Evolutionary conservation across 768 basidiomycete genomes (phyloP), one percentile per base, ranked within the genome.

Genomic region (Suillus variegatus): DNA sequence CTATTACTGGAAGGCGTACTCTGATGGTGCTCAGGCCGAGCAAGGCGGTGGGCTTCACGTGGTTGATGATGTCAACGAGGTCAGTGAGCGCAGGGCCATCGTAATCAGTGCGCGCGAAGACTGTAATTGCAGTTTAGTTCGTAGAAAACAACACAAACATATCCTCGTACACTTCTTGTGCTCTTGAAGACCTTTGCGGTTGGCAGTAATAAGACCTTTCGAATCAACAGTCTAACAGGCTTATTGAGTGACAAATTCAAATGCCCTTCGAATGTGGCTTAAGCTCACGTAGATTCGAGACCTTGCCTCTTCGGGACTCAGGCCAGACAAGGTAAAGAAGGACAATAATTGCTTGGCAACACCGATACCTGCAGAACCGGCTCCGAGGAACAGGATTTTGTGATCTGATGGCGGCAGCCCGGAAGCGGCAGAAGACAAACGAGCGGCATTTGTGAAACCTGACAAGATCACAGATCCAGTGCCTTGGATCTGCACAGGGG

Each of bases 381-480:
- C 85, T 18, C 86, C 86, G 60, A 86, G 79, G 79, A 88, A 86
- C 56, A 86, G 82, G 75, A 81, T 85, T 74, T 73, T 85, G 75
- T 79, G 86, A 57, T 87, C 86, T 38, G 77, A 73, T 65, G 85
- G 69, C 0, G 79, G 69, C 40, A 69, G 74, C 3, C 80, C 79
- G 38, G 81, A 81, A 22, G 81, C 79, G 18, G 78, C 79, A 55
- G 85, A 84, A 14, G 88, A 80, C 43, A 90, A 79, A 63, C 83
- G 83, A 0, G 89, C 90, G 25, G 92, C 90, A 65, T 90, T 90
- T 66, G 91, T 78, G 76, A 92, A 90, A 6, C 91, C 91, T 62
- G 86, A 88, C 62, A 93, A 81, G 61, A 93, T 84, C 62, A 93
- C 91, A 49, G 89, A 85, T 12, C 90, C 91, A 63, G 91, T 93